These are phyloP conservation scores for Exsudoporus floridanus DNA, from an alignment of 1,284 basidiomycete genomes.

Conservation along the genomic window DNA sequence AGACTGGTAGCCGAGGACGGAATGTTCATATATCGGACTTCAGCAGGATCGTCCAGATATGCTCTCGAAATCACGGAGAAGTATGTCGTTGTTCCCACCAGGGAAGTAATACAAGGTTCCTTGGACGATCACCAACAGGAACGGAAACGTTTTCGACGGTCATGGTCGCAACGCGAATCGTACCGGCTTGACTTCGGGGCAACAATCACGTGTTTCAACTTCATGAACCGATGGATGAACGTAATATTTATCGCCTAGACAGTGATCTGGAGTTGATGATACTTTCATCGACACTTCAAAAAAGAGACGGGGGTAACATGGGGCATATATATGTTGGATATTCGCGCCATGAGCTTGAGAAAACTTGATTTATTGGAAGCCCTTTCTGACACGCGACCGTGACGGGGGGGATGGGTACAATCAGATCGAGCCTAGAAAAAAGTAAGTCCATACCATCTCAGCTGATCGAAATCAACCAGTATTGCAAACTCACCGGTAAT, in stretches of 20 bases:
- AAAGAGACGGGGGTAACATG: not conserved
- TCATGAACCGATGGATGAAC: not conserved
- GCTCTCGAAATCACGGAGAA: slow-evolving; percentile 1
- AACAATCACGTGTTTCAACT: not conserved
- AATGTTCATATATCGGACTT: not conserved
- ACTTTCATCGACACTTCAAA: not conserved
- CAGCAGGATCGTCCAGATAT: not conserved
- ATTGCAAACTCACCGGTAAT: not conserved
- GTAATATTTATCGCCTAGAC: not conserved
- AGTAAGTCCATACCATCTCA: not conserved
- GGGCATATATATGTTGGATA: not conserved
- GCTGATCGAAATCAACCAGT: not conserved
- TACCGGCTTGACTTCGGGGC: not conserved
- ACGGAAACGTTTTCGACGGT: slow-evolving; percentile 1
- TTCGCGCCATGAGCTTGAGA: not conserved
- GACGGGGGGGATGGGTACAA: not conserved
- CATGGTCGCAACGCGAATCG: not conserved
- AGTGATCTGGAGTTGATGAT: not conserved
- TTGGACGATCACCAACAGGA: slow-evolving; percentile 2
- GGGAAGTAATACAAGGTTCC: not conserved
- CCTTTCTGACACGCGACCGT: not conserved
- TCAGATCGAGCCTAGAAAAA: not conserved
- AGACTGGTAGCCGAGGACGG: not conserved
- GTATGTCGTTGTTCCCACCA: not conserved
- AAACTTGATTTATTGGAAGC: not conserved